Percentiles rank a stretch among this genome's conserved stretches.
These are phyloP conservation scores for Sphaerulina musiva DNA, from an alignment of 2,329 filamentous ascomycete species.

Conservation along the genomic window DNA sequence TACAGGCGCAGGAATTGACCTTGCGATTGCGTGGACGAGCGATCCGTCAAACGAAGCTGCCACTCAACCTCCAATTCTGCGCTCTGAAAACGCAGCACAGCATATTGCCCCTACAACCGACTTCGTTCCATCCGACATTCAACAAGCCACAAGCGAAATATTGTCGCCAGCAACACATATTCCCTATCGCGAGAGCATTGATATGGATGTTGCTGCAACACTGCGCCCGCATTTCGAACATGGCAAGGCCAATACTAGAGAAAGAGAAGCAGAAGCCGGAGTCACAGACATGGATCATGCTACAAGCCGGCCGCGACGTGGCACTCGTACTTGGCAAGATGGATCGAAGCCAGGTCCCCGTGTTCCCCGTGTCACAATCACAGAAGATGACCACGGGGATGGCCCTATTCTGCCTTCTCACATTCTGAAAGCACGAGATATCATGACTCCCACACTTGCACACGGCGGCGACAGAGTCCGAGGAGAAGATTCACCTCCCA, in stretches of 20 bases:
- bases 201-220: slow-evolving; percentile 6
- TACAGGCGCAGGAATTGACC: slow-evolving; percentile 15
- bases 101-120: background rate
- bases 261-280: background rate
- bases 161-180: slow-evolving; percentile 24
- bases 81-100: background rate
- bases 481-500: slow-evolving; percentile 4
- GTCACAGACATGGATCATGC: background rate
- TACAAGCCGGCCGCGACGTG: background rate
- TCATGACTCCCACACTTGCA: background rate
- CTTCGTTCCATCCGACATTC: background rate
- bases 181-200: slow-evolving; percentile 12
- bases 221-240: slow-evolving; percentile 9
- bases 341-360: background rate
- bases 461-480: background rate
- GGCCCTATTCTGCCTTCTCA: slow-evolving; percentile 14
- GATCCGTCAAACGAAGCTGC: background rate
- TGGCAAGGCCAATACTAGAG: background rate
- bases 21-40: slow-evolving; percentile 13
- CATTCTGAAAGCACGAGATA: slow-evolving; percentile 12
- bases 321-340: background rate
- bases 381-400: background rate
- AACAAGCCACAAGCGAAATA: too few species aligned
- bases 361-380: background rate
- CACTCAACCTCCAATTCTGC: background rate